Percentiles rank a stretch among this genome's conserved stretches.
phyloP scores from a whole-genome alignment of 306 rosid species.

The Prosopis cineraria region DNA sequence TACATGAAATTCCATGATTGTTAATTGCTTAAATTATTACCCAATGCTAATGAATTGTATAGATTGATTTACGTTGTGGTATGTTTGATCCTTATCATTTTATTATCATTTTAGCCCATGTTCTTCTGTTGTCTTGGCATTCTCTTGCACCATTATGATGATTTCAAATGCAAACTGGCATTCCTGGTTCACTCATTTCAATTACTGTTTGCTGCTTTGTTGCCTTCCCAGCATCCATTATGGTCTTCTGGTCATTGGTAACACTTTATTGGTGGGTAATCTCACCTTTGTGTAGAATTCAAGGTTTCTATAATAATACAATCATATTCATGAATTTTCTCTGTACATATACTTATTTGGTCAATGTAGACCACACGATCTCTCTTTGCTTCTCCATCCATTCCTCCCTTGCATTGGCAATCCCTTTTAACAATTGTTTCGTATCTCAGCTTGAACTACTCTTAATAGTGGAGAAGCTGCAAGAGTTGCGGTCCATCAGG shows the following conservation, averaged over 20 bases:
- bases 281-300: neutral
- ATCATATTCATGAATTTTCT: slow-evolving; percentile 5
- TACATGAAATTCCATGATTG: neutral
- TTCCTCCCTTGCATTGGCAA: neutral
- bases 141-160: slow-evolving; percentile 1
- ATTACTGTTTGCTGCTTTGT: neutral
- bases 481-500: slow-evolving; percentile 81
- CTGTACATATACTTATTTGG: neutral
- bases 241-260: neutral
- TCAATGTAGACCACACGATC: neutral
- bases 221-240: neutral
- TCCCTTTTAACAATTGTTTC: slow-evolving; percentile 19
- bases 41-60: neutral
- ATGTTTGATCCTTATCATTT: slow-evolving; percentile 23
- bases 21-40: slow-evolving; percentile 10
- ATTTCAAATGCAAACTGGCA: neutral
- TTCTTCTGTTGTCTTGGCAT: neutral
- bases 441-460: slow-evolving; percentile 73
- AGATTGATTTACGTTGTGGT: neutral
- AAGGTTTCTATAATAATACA: neutral
- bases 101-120: slow-evolving; percentile 10
- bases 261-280: neutral
- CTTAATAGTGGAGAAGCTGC: slow-evolving; percentile 79
- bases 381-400: neutral
- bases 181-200: neutral